Evolutionary conservation across 225 moss, liverwort and hornwort species (phyloP), one percentile per base, ranked within the genome.

Genomic region (Pleurozium schreberi): DNA sequence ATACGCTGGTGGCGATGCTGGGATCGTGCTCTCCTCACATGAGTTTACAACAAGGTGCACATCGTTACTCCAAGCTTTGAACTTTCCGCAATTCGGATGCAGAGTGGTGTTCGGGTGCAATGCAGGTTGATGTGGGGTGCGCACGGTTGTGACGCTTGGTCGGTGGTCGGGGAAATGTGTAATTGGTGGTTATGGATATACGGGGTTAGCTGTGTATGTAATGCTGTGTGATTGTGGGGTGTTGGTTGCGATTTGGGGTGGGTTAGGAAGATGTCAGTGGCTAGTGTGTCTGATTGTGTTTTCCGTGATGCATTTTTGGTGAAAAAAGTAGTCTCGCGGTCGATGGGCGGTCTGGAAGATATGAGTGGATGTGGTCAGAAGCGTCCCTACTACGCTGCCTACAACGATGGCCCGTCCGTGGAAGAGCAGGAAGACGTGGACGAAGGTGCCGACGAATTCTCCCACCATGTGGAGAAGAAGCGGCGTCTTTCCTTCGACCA

Each of bases 1-100:
- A 98, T 30, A 93, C 98, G 43, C 92, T 98, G 42, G 98, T 95
- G n/a, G 98, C 98, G 36, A 95, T 98, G 98, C 92, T 98, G 34
- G 96, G 96, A 53, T 94, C 96, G 23, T 96, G 97, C 90, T 94
- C 95, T 61, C 92, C 96, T 23, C 93, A 92, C 76, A 85, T 94
- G 79, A 92, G 86, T 34, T 65, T 94, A 31, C 95, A 94, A 87
- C 96, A 93, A 92, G 96, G 86, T 63, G 47, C 31, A 53, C 38
- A 53, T 61, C 61, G 42, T 49, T 68, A 52, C 77, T 47, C 17
- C 50, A 85, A 21, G 42, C 71, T 90, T 67, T 33, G 49, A 84
- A 65, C 67, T 76, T 81, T 53, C 40, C 61, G 53, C 89, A 85
- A 85, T 89, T 57, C 26, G 50, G 59, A 59, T 85, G 84, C 50